Base-by-base conservation (phyloP, 495 filamentous ascomycete species). In the Xylaria telfairii region DNA sequence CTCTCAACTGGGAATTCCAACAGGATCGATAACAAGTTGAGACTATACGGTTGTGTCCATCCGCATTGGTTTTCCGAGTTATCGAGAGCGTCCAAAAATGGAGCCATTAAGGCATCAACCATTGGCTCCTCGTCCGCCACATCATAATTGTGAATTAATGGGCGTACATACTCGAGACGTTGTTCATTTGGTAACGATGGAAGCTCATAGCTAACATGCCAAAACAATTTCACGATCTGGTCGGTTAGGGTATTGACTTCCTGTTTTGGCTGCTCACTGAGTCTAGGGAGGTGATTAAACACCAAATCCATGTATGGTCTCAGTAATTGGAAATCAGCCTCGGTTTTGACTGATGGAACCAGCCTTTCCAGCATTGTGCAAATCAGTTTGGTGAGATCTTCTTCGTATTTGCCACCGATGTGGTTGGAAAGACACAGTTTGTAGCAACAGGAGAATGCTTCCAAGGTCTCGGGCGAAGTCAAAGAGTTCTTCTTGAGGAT, bases 361-460 rank as follows among this genome's bases (percentile, higher is more conserved):
- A 84, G 67, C 67, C 78, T 80, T 53, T 77, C 73, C 17, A 83
- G 64, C 66, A 84, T 81, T 19, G 76, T 72, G 60, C 73, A 73
- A 12, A 76, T 71, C 46, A 83, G 21, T 37, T 70, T 72, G 0
- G 75, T 78, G 15, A 78, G 76, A 5, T 81, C 79, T 10, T 73
- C 71, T 64, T 81, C 79, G 21, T 79, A 61, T 44, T 69, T 71
- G 4, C 76, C 80, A n/a, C 71, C 74, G n/a, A 79, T 78, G 21
- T 81, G 72, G 42, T 79, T 78, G 24, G 81, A 76, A 24, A 82
- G 46, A 78, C 82, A 84, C 4, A 79, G 64, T 3, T 75, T 78
- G 12, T 74, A 76, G 53, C 78, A 82, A 71, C 80, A 85, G 49
- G 71, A 72, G 71, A 85, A 83, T 2, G 82, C 83, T 65, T 83